These are phyloP conservation scores for Pythium biforme DNA, from an alignment of 352 stramenopile genomes.

Conservation along the genomic window DNA sequence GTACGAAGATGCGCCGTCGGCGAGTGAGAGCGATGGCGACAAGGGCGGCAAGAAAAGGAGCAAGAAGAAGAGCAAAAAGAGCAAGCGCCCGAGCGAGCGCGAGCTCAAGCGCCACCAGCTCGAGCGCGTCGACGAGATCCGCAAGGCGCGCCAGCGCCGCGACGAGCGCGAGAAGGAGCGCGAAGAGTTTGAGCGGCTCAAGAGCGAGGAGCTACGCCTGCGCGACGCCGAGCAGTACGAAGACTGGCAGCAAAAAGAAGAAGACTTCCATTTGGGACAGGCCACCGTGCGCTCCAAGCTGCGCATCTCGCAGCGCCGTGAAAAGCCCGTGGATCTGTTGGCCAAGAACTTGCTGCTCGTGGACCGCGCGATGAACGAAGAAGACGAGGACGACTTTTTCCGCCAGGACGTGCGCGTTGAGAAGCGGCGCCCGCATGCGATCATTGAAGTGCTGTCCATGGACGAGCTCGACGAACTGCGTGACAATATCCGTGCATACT, in stretches of 20 bases:
- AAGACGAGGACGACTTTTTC: slow-evolving; percentile 66
- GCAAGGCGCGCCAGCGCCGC: slow-evolving; percentile 91
- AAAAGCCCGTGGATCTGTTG: slow-evolving; percentile 95
- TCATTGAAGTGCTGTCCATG: slow-evolving; percentile 80
- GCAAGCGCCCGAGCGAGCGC: slow-evolving; percentile 35
- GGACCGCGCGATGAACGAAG: slow-evolving; percentile 60
- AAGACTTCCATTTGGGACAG: slow-evolving; percentile 96
- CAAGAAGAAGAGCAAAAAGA: slow-evolving; percentile 21
- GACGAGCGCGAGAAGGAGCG: slow-evolving; percentile 88
- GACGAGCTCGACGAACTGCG: slow-evolving; percentile 81
- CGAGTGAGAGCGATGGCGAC: slow-evolving; percentile 12
- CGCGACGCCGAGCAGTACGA: slow-evolving; percentile 96
- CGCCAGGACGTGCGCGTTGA: slow-evolving; percentile 80
- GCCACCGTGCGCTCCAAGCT: slow-evolving; percentile 90
- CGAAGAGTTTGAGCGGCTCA: slow-evolving; percentile 95
- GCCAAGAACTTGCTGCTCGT: slow-evolving; percentile 99
- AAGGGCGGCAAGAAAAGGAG: slow-evolving; percentile 25
- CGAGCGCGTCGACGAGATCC: slow-evolving; percentile 94
- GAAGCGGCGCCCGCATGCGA: slow-evolving; percentile 58
- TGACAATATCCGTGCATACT: slow-evolving; percentile 89
- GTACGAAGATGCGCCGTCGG: slow-evolving; percentile 46
- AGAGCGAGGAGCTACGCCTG: slow-evolving; percentile 94
- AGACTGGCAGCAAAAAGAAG: slow-evolving; percentile 98
- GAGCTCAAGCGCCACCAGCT: slow-evolving; percentile 73
- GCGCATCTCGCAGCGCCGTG: slow-evolving; percentile 85